A percentile compares a stretch with the other conserved stretches of the same genome.
phyloP scores from a whole-genome alignment of 2,329 filamentous ascomycete species.

The Aspergillus pseudotamarii region DNA sequence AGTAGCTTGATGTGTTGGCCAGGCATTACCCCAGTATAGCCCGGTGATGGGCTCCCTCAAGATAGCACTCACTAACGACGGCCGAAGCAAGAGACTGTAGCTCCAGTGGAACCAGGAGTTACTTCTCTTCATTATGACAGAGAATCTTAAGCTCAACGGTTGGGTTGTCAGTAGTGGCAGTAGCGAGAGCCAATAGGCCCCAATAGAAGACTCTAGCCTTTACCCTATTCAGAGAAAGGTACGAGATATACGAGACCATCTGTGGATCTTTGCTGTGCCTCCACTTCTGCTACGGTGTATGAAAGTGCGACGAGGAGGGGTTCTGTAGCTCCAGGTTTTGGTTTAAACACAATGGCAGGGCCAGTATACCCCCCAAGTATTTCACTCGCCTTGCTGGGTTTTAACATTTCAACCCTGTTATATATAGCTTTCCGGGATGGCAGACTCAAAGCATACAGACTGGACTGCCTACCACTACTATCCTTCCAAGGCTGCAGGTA shows the following conservation, averaged over 20 bases:
- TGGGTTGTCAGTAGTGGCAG: not conserved
- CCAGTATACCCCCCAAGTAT: not conserved
- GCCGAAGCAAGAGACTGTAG: not conserved
- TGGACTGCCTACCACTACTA: constrained; percentile 26
- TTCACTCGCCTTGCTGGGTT: not conserved
- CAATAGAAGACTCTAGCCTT: not conserved
- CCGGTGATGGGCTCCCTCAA: not conserved
- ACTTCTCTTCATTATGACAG: not conserved
- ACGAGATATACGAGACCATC: constrained; percentile 23
- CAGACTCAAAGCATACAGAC: constrained; percentile 3
- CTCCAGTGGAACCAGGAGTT: not conserved
- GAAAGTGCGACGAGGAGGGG: not conserved
- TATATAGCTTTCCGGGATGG: constrained; percentile 2
- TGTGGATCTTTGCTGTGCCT: not conserved
- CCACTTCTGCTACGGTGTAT: not conserved
- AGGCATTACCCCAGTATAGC: not conserved
- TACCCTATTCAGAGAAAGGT: constrained; percentile 18
- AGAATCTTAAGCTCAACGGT: not conserved
- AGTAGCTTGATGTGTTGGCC: not conserved
- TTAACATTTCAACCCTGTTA: not conserved
- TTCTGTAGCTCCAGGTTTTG: not conserved
- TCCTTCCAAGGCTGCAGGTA: constrained; percentile 28
- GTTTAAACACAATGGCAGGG: not conserved
- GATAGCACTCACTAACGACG: not conserved
- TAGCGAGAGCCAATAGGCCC: not conserved